A percentile compares a stretch with the other conserved stretches of the same genome.
Conservation (phyloP, 2,329 filamentous ascomycete genomes). For the Pseudocercospora crystallina region DNA sequence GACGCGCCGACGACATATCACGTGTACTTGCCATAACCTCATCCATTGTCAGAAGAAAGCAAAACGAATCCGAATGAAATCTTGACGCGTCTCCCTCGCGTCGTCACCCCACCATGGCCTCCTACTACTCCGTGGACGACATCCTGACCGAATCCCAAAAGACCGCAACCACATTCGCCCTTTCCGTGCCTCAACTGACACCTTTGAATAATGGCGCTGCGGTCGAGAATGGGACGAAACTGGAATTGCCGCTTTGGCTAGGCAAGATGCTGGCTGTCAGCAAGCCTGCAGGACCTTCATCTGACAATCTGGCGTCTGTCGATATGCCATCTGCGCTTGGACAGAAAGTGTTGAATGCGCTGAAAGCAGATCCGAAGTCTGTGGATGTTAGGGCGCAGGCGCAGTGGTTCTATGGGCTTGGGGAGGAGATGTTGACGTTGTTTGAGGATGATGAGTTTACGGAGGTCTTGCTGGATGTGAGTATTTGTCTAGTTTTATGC, state of each 20-base stretch:
- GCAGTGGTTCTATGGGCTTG: slow-evolving; percentile 84
- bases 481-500: slow-evolving; percentile 9
- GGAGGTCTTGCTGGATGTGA: slow-evolving; percentile 54
- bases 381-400: slow-evolving; percentile 82
- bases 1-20: slow-evolving; percentile 1
- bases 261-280: slow-evolving; percentile 84
- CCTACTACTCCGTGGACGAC: slow-evolving; percentile 79
- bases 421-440: slow-evolving; percentile 80
- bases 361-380: slow-evolving; percentile 84
- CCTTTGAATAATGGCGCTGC: slow-evolving; percentile 73
- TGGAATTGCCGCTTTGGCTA: slow-evolving; percentile 89
- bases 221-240: slow-evolving; percentile 76
- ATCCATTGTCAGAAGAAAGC: too few species aligned
- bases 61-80: background rate
- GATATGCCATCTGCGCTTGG: slow-evolving; percentile 78
- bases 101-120: slow-evolving; percentile 43
- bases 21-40: background rate
- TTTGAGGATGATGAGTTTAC: slow-evolving; percentile 85
- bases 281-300: slow-evolving; percentile 41
- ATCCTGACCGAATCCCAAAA: slow-evolving; percentile 91
- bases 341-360: slow-evolving; percentile 77
- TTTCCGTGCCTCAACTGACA: slow-evolving; percentile 82
- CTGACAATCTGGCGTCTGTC: slow-evolving; percentile 68
- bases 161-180: slow-evolving; percentile 91
- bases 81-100: slow-evolving; percentile 7